These are phyloP conservation scores for Phytophthora foliorum DNA, from an alignment of 352 stramenopile species.

Conservation along the genomic window DNA sequence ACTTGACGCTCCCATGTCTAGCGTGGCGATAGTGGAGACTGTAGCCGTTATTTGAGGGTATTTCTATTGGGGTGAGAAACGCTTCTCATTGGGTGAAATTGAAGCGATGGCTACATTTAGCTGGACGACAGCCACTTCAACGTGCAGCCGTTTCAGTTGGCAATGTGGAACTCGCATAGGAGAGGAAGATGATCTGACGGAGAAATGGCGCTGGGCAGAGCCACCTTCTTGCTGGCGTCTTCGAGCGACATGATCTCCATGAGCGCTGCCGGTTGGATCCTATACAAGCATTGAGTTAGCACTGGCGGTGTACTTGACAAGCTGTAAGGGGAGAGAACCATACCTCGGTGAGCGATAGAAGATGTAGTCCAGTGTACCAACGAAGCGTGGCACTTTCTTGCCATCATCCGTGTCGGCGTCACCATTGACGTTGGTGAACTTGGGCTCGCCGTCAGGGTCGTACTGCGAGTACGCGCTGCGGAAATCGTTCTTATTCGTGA, in stretches of 20 bases:
- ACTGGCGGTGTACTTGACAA: not conserved
- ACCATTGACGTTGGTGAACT: conserved; percentile 86
- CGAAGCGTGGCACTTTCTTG: conserved; percentile 62
- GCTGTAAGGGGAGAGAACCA: not conserved
- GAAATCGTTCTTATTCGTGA: conserved; percentile 54
- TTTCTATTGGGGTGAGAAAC: conserved; percentile 11
- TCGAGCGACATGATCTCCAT: conserved; percentile 78
- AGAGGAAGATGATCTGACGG: conserved; percentile 84
- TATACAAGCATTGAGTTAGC: conserved; percentile 21
- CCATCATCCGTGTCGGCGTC: conserved; percentile 37
- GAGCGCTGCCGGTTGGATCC: conserved; percentile 56
- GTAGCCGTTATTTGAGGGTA: conserved; percentile 11
- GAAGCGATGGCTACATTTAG: conserved; percentile 18
- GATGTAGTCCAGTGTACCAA: conserved; percentile 87
- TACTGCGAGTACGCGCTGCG: conserved; percentile 74
- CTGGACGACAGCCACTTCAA: conserved; percentile 27
- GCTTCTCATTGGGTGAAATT: conserved; percentile 33
- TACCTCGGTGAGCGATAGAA: conserved; percentile 75
- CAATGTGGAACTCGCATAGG: conserved; percentile 69
- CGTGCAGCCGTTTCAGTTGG: not conserved
- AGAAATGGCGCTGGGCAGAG: conserved; percentile 72
- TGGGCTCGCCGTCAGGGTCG: conserved; percentile 49
- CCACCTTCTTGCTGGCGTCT: conserved; percentile 66
- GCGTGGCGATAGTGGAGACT: not conserved
- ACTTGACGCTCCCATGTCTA: conserved; percentile 55